Conservation (phyloP, 139 green algal genomes). For the Volvox reticuliferus region DNA sequence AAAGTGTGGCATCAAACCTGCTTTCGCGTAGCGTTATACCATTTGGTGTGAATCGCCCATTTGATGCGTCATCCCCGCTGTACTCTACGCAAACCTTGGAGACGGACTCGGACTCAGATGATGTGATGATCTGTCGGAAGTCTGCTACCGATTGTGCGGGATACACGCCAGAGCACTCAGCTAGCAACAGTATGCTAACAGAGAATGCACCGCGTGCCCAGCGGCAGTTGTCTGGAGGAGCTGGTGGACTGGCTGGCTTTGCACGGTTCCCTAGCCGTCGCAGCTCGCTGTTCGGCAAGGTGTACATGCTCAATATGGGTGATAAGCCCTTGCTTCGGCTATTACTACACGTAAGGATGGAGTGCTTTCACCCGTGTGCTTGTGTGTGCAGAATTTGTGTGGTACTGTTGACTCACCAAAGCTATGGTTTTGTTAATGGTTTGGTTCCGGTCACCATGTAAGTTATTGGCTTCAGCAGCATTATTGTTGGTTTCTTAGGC, state of each 20-base stretch:
- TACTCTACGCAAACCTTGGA: background rate
- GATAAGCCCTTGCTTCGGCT: constrained; percentile 56
- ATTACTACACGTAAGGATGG: constrained; percentile 43
- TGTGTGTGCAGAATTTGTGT: background rate
- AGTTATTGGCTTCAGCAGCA: no score
- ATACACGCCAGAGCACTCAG: background rate
- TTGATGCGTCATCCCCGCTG: background rate
- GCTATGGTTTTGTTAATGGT: no score
- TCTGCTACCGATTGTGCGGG: background rate
- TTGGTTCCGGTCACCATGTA: no score
- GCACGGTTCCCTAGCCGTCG: background rate
- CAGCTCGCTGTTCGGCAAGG: constrained; percentile 36
- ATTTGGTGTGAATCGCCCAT: constrained; percentile 40
- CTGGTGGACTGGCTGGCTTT: background rate
- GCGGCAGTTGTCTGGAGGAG: background rate
- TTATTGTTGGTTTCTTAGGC: no score
- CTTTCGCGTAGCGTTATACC: constrained; percentile 4
- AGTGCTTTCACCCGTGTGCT: background rate
- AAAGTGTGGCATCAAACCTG: background rate
- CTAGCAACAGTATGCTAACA: background rate
- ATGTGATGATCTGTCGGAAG: background rate
- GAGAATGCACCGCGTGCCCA: background rate
- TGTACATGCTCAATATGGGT: constrained; percentile 47
- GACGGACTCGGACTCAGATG: constrained; percentile 3
- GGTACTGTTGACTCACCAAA: background rate